A percentile compares a stretch with the other conserved stretches of the same genome.
These are phyloP conservation scores for Vitis hybrid DNA, from an alignment of 177 flowering plant genomes.

Conservation along the genomic window DNA sequence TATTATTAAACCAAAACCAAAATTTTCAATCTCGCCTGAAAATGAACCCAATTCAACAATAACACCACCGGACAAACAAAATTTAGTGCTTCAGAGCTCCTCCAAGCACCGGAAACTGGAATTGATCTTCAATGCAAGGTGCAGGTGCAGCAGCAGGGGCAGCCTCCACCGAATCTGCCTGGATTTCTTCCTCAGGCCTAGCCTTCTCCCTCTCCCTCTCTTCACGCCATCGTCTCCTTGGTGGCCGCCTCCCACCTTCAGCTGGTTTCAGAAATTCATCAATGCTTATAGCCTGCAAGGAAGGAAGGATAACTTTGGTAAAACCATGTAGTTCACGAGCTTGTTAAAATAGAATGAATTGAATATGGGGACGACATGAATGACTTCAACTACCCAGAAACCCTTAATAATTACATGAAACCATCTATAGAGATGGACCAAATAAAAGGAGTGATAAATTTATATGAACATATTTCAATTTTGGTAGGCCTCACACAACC, in stretches of 20 bases:
- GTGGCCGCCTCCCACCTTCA: slow-evolving; percentile 15
- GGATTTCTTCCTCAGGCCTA: slow-evolving; percentile 16
- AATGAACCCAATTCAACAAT: not conserved
- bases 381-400: too few relatives aligned
- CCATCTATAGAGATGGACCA: too few relatives aligned
- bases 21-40: too few relatives aligned
- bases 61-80: slow-evolving; percentile 1
- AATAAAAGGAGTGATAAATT: too few relatives aligned
- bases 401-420: too few relatives aligned
- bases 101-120: slow-evolving; percentile 25
- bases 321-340: not conserved
- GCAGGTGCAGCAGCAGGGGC: slow-evolving; percentile 4
- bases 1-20: too few relatives aligned
- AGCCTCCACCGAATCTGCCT: slow-evolving; percentile 2
- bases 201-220: slow-evolving; percentile 19
- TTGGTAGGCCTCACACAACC: too few relatives aligned
- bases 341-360: too few relatives aligned
- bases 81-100: slow-evolving; percentile 17
- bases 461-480: too few relatives aligned
- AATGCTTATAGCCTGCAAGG: slow-evolving; percentile 19
- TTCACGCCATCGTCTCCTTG: not conserved
- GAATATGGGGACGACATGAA: too few relatives aligned
- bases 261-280: slow-evolving; percentile 29
- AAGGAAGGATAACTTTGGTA: not conserved
- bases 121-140: slow-evolving; percentile 14